These are phyloP conservation scores for Crithidia thermophila DNA, from an alignment of 208 protist genomes.

Conservation along the genomic window DNA sequence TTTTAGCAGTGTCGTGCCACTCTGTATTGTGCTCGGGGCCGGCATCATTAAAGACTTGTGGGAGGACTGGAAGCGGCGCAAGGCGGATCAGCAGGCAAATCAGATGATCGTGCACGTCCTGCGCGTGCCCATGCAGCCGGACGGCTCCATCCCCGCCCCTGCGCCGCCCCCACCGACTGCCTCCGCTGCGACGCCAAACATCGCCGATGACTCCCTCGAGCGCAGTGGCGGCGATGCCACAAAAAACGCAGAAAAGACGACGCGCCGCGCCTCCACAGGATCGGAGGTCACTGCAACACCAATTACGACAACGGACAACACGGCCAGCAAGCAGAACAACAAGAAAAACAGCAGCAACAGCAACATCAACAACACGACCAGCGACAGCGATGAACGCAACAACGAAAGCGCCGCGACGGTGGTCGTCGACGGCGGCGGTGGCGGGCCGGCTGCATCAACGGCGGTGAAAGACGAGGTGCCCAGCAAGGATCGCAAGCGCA, in stretches of 20 bases:
- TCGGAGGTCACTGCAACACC: not conserved
- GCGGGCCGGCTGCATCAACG: not conserved
- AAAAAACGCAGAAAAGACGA: no score
- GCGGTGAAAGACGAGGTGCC: not conserved
- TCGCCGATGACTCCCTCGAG: no score
- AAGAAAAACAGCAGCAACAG: not conserved
- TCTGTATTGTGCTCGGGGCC: conserved; percentile 86
- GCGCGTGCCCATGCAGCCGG: conserved; percentile 22
- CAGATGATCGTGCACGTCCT: conserved; percentile 49
- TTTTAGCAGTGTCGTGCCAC: conserved; percentile 81
- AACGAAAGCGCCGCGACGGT: not conserved
- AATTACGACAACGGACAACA: no score
- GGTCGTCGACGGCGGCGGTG: not conserved
- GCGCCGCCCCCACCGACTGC: not conserved
- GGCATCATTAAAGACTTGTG: conserved; percentile 88
- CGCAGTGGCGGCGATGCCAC: no score
- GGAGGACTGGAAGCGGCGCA: conserved; percentile 82
- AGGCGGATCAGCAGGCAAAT: conserved; percentile 67
- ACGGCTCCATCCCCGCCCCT: not conserved
- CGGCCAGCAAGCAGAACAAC: no score
- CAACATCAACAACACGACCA: not conserved
- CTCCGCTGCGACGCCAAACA: not conserved
- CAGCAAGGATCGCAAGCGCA: not conserved
- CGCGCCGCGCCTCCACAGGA: no score
- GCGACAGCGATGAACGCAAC: not conserved